Evolutionary conservation across 2,329 filamentous ascomycete genomes (phyloP).

Genomic region (Thelonectria olida): DNA sequence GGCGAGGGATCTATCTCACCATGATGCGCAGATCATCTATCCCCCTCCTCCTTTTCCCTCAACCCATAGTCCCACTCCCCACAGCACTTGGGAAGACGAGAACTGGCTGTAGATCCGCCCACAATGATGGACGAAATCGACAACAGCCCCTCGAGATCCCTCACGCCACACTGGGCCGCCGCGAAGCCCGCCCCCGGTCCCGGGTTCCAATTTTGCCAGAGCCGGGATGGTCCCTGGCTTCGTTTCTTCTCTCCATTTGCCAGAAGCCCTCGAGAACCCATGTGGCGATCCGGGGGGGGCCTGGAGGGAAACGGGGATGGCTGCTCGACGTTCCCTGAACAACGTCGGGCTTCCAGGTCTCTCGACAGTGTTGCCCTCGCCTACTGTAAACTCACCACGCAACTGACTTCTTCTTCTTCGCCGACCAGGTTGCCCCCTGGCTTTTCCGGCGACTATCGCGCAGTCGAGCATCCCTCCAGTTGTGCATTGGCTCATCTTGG

Average conservation of each 20-base stretch:
- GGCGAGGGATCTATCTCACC: neutral
- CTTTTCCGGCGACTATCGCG: neutral
- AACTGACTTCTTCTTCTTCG: neutral
- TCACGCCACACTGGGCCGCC: conserved; percentile 3
- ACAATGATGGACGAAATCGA: neutral
- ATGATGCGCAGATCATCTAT: conserved; percentile 1
- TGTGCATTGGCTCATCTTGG: conserved; percentile 13
- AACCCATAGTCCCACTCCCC: conserved; percentile 13
- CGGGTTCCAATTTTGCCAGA: neutral
- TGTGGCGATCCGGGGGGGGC: conserved; percentile 13
- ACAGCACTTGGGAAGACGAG: neutral
- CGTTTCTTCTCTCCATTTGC: conserved; percentile 5
- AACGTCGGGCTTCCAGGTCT: neutral
- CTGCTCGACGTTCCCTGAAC: neutral
- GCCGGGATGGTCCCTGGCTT: neutral
- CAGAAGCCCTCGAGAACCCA: conserved; percentile 1
- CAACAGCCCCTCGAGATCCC: neutral
- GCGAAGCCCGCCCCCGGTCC: neutral
- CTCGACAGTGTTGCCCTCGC: neutral
- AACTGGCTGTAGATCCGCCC: conserved; percentile 7
- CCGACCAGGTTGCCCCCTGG: neutral
- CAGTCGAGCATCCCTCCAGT: neutral
- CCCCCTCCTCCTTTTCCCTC: neutral
- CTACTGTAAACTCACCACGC: neutral
- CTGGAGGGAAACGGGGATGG: neutral